Evolutionary conservation across 345 rosid species (phyloP), one percentile per base, ranked within the genome.

Genomic region (Populus deltoides): DNA sequence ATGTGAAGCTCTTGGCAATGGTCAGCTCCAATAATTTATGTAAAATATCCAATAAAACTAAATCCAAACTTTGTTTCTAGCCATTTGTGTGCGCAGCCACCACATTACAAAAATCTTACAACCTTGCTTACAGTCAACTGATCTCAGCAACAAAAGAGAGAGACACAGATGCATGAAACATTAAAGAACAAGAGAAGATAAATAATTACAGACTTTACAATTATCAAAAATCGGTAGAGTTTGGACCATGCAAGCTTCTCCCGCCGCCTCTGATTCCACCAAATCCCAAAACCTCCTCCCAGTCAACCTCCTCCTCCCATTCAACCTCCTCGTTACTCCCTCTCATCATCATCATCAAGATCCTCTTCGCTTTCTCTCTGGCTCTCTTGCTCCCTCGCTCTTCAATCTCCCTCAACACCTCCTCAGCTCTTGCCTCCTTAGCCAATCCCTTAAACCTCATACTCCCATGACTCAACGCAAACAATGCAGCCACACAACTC

Each of bases 151-250:
- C 4, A n/a, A 69, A 43, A 57, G 6, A 33, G 8, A 17, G 16
- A 29, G 5, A n/a, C 35, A 53, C 25, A 53, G 57, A 45, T 63
- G 47, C 22, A 57, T n/a, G 18, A 24, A 27, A 29, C 59, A 77
- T 41, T 15, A 20, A 41, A 43, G 31, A 55, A n/a, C 53, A 72
- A 10, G 27, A 57, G 35, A 36, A 25, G 20, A 22, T 41, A 13
- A 62, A 33, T 47, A 68, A 74, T 51, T 53, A 76, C 51, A 25
- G n/a, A 71, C 72, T 72, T 67, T 57, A 77, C 77, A 68, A 70
- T 51, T 12, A 36, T 84, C 88, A 91, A 74, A 87, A 89, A 29
- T 89, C 82, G 24, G 87, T 78, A 2, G 92, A 79, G 55, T 82
- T 88, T 29, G 89, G 88, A 70, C 83, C 85, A 51, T 72, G 49